phyloP scores from a whole-genome alignment of 23 red algal genomes.

The Gracilaria gracilis region DNA sequence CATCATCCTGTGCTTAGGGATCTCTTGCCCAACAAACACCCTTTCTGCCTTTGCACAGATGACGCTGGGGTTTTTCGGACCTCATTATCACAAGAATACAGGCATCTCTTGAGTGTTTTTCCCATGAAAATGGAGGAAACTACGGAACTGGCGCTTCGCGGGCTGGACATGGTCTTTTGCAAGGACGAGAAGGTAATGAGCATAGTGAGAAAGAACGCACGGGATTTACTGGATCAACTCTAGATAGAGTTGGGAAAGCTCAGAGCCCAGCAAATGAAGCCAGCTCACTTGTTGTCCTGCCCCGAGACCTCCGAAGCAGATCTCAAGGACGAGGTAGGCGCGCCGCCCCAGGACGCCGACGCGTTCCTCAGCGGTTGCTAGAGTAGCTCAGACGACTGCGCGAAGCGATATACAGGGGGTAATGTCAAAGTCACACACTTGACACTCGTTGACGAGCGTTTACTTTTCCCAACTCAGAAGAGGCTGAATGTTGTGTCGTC shows the following conservation, averaged over 20 bases:
- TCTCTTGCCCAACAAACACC: conserved; percentile 22
- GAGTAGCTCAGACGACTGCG: no score
- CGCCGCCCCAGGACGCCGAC: no score
- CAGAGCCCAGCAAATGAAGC: no score
- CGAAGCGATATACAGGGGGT: no score
- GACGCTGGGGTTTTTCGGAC: conserved; percentile 64
- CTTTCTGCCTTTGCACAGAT: conserved; percentile 62
- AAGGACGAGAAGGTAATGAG: conserved; percentile 28
- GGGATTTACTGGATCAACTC: neutral
- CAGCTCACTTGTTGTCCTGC: no score
- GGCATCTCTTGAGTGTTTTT: neutral
- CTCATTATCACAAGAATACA: conserved; percentile 59
- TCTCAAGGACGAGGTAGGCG: no score
- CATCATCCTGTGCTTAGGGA: conserved; percentile 53
- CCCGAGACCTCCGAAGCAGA: no score
- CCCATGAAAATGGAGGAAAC: neutral
- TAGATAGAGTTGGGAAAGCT: neutral
- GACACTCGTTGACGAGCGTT: no score
- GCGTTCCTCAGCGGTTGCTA: no score
- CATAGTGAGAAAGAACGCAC: neutral
- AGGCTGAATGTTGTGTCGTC: no score
- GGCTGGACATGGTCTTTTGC: conserved; percentile 49
- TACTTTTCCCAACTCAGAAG: no score
- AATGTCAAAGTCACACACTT: no score
- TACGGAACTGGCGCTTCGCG: neutral